Percentiles rank a stretch among this genome's conserved stretches.
These are phyloP conservation scores for Musa beccarii DNA, from an alignment of 176 grass and related monocot species.

Conservation along the genomic window DNA sequence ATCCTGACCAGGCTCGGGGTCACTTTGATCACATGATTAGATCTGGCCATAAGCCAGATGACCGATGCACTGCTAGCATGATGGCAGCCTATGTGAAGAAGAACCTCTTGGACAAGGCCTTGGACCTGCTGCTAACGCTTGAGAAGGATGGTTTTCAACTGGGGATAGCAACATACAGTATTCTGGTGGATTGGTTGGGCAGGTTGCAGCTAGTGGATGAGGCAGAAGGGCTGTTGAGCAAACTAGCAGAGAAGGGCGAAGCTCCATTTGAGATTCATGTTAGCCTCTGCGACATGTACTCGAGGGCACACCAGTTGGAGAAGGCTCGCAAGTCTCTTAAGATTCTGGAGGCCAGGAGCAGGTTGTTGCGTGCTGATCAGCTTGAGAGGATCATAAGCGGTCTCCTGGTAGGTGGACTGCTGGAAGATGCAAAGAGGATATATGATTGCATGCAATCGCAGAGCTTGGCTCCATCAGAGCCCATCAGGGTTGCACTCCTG, in stretches of 20 bases:
- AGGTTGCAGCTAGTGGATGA: conserved; percentile 56
- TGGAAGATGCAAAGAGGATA: conserved; percentile 57
- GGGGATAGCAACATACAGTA: conserved; percentile 46
- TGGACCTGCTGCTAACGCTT: conserved; percentile 53
- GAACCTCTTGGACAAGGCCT: conserved; percentile 57
- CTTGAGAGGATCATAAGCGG: conserved; percentile 54
- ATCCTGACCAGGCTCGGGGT: conserved; percentile 2
- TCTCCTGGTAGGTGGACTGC: conserved; percentile 44
- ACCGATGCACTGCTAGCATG: conserved; percentile 56
- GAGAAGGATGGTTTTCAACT: conserved; percentile 64
- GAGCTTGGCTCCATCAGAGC: conserved; percentile 42
- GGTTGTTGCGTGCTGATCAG: conserved; percentile 45
- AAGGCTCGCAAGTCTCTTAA: conserved; percentile 58
- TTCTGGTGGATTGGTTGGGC: conserved; percentile 62
- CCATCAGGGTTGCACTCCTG: conserved; percentile 19
- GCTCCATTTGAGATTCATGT: conserved; percentile 61
- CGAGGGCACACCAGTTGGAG: conserved; percentile 31
- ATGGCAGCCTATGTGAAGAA: conserved; percentile 38
- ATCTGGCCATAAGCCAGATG: conserved; percentile 49
- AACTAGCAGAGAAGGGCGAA: conserved; percentile 47
- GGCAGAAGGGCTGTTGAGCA: conserved; percentile 48
- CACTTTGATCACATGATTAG: conserved; percentile 46
- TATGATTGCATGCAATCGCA: conserved; percentile 49
- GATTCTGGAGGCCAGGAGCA: conserved; percentile 67
- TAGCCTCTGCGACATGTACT: conserved; percentile 65